These are phyloP conservation scores for Fraxinus cuspidata DNA, from an alignment of 257 asterid species.

Conservation along the genomic window DNA sequence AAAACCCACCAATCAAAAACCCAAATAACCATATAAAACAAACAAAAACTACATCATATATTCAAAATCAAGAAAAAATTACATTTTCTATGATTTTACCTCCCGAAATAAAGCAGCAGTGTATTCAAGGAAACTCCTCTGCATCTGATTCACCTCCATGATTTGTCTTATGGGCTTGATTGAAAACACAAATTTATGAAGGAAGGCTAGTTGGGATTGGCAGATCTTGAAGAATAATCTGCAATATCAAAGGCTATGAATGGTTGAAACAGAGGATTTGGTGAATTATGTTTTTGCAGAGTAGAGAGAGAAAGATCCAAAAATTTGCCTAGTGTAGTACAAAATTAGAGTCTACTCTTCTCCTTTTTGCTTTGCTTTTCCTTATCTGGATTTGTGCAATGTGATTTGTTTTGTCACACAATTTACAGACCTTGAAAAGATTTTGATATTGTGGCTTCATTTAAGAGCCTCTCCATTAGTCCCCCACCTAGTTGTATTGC, in stretches of 20 bases:
- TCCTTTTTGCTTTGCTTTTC: conserved; percentile 10
- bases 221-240: conserved; percentile 35
- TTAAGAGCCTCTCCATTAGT: conserved; percentile 23
- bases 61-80: neutral
- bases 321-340: conserved; percentile 25
- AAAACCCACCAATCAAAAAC: neutral
- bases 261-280: conserved; percentile 34
- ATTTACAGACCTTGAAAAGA: conserved; percentile 28
- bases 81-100: conserved; percentile 35
- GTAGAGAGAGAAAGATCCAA: conserved; percentile 26
- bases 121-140: conserved; percentile 65
- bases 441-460: conserved; percentile 22
- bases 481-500: conserved; percentile 32
- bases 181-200: conserved; percentile 1
- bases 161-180: conserved; percentile 15
- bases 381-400: conserved; percentile 33
- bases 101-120: conserved; percentile 52
- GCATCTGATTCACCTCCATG: conserved; percentile 74
- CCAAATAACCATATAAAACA: neutral
- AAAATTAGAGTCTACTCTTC: conserved; percentile 17
- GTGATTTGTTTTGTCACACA: conserved; percentile 11
- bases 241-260: conserved; percentile 33
- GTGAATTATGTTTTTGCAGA: conserved; percentile 26
- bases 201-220: conserved; percentile 23
- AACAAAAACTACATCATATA: neutral